phyloP scores from a whole-genome alignment of 148 eudicot species.

The Arbutus unedo region DNA sequence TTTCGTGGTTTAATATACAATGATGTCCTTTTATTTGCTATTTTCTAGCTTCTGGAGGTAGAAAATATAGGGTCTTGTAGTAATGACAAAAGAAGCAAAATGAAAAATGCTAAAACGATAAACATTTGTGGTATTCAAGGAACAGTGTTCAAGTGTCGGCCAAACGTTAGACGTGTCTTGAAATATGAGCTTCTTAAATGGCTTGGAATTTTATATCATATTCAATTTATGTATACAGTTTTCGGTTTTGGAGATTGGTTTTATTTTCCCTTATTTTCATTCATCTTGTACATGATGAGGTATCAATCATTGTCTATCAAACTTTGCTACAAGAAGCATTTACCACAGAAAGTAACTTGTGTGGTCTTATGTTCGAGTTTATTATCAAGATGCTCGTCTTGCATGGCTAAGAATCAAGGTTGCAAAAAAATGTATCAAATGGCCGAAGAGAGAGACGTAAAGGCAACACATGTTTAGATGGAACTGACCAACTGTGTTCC shows the following conservation, averaged over 20 bases:
- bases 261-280: background rate
- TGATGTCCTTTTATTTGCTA: background rate
- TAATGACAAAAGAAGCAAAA: background rate
- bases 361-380: background rate
- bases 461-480: constrained; percentile 8
- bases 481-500: constrained; percentile 15
- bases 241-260: background rate
- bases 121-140: background rate
- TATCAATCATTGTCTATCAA: background rate
- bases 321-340: background rate
- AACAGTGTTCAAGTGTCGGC: background rate
- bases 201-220: background rate
- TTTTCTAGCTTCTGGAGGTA: too few relatives aligned
- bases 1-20: background rate
- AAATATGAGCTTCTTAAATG: background rate
- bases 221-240: background rate
- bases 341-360: background rate
- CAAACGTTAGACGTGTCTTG: background rate
- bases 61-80: background rate
- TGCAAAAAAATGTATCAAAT: constrained; percentile 40
- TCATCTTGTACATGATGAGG: background rate
- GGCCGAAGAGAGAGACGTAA: constrained; percentile 37
- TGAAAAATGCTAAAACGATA: background rate
- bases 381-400: background rate
- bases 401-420: constrained; percentile 29